Evolutionary conservation across 2,329 filamentous ascomycete species (phyloP).

Genomic region (Hymenoscyphus occultus): DNA sequence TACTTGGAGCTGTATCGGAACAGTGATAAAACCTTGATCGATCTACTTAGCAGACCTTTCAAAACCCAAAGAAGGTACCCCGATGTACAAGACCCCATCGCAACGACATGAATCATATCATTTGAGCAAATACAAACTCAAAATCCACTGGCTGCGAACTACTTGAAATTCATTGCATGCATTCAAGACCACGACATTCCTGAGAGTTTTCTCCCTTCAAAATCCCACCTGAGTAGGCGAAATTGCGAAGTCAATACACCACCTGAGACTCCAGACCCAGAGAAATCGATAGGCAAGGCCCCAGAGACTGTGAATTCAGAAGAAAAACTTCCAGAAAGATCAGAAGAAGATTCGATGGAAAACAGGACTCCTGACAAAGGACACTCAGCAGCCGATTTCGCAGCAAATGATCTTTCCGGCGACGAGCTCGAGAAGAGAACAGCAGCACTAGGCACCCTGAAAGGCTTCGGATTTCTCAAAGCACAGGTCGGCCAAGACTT

Average conservation of each 20-base stretch:
- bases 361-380: constrained; percentile 3
- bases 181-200: constrained; percentile 32
- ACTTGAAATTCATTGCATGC: constrained; percentile 32
- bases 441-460: background rate
- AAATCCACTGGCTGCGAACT: constrained; percentile 32
- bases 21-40: constrained; percentile 7
- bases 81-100: constrained; percentile 21
- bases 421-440: background rate
- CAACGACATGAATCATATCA: background rate
- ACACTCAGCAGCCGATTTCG: background rate
- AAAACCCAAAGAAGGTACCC: constrained; percentile 19
- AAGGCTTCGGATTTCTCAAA: background rate
- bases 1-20: constrained; percentile 18
- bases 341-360: background rate
- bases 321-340: too few relatives aligned
- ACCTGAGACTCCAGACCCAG: too few relatives aligned
- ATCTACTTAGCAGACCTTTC: constrained; percentile 10
- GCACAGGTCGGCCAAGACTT: constrained; percentile 5
- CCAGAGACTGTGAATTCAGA: too few relatives aligned
- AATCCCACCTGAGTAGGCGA: constrained; percentile 7
- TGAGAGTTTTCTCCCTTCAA: constrained; percentile 10
- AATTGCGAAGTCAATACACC: too few relatives aligned
- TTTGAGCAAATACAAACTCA: background rate
- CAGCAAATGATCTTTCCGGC: background rate
- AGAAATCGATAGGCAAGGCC: too few relatives aligned